These are phyloP conservation scores for Chalciporus pseudorubinellus DNA, from an alignment of 768 basidiomycete genomes.

Conservation along the genomic window DNA sequence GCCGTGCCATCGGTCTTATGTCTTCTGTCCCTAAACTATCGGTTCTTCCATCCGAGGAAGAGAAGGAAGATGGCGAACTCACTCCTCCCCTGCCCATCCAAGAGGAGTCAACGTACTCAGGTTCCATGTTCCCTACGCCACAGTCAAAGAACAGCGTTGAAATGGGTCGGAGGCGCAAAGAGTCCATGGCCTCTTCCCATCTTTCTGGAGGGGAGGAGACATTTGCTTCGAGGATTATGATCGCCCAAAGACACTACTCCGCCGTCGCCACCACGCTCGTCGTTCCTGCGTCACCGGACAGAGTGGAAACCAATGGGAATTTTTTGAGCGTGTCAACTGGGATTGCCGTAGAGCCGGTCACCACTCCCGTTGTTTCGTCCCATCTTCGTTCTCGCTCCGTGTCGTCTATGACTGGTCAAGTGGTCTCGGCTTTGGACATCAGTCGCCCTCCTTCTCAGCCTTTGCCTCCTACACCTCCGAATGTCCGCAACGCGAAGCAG, in stretches of 20 bases:
- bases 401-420: slow-evolving; percentile 46
- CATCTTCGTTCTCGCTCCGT: slow-evolving; percentile 65
- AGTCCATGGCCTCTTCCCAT: slow-evolving; percentile 57
- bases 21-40: slow-evolving; percentile 63
- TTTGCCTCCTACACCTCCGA: slow-evolving; percentile 74
- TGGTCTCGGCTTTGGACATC: slow-evolving; percentile 38
- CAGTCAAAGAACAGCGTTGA: slow-evolving; percentile 56
- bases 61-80: slow-evolving; percentile 38
- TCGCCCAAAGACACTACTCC: slow-evolving; percentile 73
- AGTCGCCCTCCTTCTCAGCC: slow-evolving; percentile 62
- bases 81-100: slow-evolving; percentile 66
- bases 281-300: slow-evolving; percentile 49
- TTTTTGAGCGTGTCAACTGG: slow-evolving; percentile 36
- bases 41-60: slow-evolving; percentile 52
- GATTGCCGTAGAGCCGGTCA: slow-evolving; percentile 24
- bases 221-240: slow-evolving; percentile 57
- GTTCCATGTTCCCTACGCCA: slow-evolving; percentile 49
- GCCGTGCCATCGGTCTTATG: slow-evolving; percentile 63
- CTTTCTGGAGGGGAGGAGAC: slow-evolving; percentile 51
- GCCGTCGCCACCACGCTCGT: slow-evolving; percentile 64
- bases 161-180: slow-evolving; percentile 49
- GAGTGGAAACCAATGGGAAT: slow-evolving; percentile 10
- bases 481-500: slow-evolving; percentile 50
- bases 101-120: slow-evolving; percentile 41
- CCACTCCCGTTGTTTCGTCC: slow-evolving; percentile 21